A percentile compares a stretch with the other conserved stretches of the same genome.
phyloP scores from a whole-genome alignment of 148 eudicot species.

The Arctostaphylos glauca region DNA sequence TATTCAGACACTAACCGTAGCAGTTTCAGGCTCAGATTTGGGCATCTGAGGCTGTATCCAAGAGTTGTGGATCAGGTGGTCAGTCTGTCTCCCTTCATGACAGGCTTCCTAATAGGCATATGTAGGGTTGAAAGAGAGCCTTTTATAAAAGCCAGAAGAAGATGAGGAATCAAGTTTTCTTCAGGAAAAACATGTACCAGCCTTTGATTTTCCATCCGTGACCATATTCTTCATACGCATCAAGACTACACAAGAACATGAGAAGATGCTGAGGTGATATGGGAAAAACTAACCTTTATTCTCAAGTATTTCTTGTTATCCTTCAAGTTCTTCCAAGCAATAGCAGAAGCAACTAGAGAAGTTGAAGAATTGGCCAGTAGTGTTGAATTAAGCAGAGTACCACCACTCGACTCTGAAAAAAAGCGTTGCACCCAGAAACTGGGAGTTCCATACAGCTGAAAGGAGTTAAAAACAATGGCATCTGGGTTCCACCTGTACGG shows the following conservation, averaged over 20 bases:
- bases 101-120: background rate
- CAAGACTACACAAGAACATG: background rate
- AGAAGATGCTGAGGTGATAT: background rate
- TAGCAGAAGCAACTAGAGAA: slow-evolving; percentile 71
- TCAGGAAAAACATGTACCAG: background rate
- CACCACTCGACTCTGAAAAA: slow-evolving; percentile 75
- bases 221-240: background rate
- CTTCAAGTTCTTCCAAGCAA: slow-evolving; percentile 52
- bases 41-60: too few species aligned
- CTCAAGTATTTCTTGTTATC: slow-evolving; percentile 50
- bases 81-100: background rate
- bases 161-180: background rate
- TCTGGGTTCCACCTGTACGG: slow-evolving; percentile 76
- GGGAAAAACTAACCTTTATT: slow-evolving; percentile 55
- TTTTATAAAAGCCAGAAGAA: background rate
- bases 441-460: slow-evolving; percentile 78
- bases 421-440: slow-evolving; percentile 92
- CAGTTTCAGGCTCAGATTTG: background rate
- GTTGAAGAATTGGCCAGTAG: slow-evolving; percentile 43
- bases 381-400: slow-evolving; percentile 53
- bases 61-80: background rate
- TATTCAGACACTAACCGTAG: background rate
- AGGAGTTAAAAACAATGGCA: slow-evolving; percentile 84
- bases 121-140: background rate
- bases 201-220: background rate